Base-by-base conservation (phyloP, 2,329 filamentous ascomycete genomes). In the Gliomastix tumulicola region DNA sequence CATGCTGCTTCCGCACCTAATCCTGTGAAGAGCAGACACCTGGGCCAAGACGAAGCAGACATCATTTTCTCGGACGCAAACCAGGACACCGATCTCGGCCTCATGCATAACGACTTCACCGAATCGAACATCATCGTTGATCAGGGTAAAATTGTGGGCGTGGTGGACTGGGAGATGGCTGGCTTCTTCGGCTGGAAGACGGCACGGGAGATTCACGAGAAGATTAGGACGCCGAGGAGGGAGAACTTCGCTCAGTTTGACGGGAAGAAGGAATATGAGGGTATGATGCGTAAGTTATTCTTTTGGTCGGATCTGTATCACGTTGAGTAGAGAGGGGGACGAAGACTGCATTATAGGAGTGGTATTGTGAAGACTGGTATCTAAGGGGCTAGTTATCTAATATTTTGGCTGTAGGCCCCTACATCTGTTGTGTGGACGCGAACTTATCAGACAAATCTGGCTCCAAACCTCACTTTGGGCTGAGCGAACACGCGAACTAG, bases 91-190 rank as follows among this genome's bases (percentile, higher is more conserved):
- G 55, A 57, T 28, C 34, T 56, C 40, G 45, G 49, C 40, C 55
- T 62, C 21, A 59, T 59, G 56, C 59, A 65, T 44, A 63, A 64
- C 36, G 55, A 63, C 38, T 53, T 64, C 20, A 54, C 45, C 12
- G 11, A 32, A 19, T 61, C 57, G 3, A 63, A 63, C 41, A 49
- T 39, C 39, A 62, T 63, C 21, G 58, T 65, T 6, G 44, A 63
- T 30, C 43, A 59, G 35, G 56, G 51, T 41, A 59, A 38, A 41
- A 60, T 66, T 30, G 54, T 63, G 3, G 61, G 55, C 5, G 44
- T 66, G 17, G 40, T 62, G 36, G 57, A 63, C 36, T 65, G 58
- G 59, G 61, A 64, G 44, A 63, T 63, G 59, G 59, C 61, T 30
- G 60, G 60, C 2, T 62, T 44, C 18, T 50, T 55, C 41, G 50